A percentile compares a stretch with the other conserved stretches of the same genome.
Conservation (phyloP, 2,329 filamentous ascomycete species). For the Ophiostoma sp. region DNA sequence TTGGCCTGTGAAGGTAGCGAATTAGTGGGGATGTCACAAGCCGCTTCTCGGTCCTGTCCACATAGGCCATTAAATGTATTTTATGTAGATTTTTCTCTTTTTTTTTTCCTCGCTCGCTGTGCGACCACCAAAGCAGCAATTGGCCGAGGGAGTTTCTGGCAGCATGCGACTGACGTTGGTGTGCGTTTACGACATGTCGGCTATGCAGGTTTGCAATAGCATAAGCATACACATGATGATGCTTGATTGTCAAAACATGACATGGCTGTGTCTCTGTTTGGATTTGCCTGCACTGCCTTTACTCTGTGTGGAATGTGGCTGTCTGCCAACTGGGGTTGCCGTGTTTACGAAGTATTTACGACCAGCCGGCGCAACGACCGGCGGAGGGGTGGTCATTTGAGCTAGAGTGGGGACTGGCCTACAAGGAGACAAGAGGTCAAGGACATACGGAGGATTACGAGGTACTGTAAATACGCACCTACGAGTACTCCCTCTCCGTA, state of each 20-base stretch:
- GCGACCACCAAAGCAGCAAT: slow-evolving; percentile 17
- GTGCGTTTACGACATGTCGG: neutral
- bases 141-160: slow-evolving; percentile 17
- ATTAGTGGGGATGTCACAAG: slow-evolving; percentile 22
- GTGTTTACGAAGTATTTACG: slow-evolving; percentile 26
- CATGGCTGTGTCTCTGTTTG: too few relatives aligned
- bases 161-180: neutral
- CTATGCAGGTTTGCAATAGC: neutral
- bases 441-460: neutral
- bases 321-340: slow-evolving; percentile 9
- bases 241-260: too few relatives aligned
- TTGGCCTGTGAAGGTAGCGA: slow-evolving; percentile 1
- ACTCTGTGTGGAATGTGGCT: neutral
- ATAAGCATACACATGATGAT: neutral
- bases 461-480: neutral
- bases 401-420: slow-evolving; percentile 6
- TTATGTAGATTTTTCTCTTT: neutral
- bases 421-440: neutral
- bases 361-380: slow-evolving; percentile 16
- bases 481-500: too few relatives aligned
- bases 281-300: neutral
- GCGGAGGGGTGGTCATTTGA: slow-evolving; percentile 11
- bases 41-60: slow-evolving; percentile 1
- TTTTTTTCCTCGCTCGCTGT: neutral
- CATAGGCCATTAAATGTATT: neutral